Evolutionary conservation across 768 basidiomycete species (phyloP), one percentile per base, ranked within the genome.

Genomic region (Steccherinum ochraceum): DNA sequence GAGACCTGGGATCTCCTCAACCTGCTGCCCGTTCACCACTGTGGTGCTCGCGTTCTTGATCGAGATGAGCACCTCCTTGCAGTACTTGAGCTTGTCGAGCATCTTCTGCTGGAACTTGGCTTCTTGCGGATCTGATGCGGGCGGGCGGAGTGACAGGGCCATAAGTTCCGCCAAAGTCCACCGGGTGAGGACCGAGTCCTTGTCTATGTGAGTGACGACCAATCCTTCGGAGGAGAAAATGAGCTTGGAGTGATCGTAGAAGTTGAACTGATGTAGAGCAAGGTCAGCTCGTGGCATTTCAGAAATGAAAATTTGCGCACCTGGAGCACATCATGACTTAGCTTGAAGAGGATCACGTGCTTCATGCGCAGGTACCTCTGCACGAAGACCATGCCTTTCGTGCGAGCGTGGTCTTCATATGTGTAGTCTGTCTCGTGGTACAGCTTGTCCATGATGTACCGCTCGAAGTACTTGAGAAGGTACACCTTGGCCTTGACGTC

Each of bases 341-440:
- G 69, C 75, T 93, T 87, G 76, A 99, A 99, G 25, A 97, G 86
- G 55, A 97, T 94, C 45, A 94, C 92, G 58, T 93, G 86, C 70
- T 95, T 96, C 91, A 95, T 94, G 57, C 95, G 76, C 55, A 97
- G 77, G 66, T 95, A 97, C 69, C 90, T 91, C 69, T 92, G 87
- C 43, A 97, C 87, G 73, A 94, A 97, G 58, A 89, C 89, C 92
- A 98, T 93, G 19, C 93, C 93, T 60, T 77, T 83, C 44, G 77
- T 79, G 49, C 86, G 70, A 10, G 74, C 72, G 41, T 67, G 49
- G 59, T 94, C 91, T 56, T 82, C 75, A 60, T 77, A 97, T 11
- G 84, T 86, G 64, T 89, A 96, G 5, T 83, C 79, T 56, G 90
- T 88, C 52, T 94, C 85, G 49, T 89, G 84, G 56, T 86, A 89